Base-by-base conservation (phyloP, 2,329 filamentous ascomycete species). In the Colletotrichum abscissum region DNA sequence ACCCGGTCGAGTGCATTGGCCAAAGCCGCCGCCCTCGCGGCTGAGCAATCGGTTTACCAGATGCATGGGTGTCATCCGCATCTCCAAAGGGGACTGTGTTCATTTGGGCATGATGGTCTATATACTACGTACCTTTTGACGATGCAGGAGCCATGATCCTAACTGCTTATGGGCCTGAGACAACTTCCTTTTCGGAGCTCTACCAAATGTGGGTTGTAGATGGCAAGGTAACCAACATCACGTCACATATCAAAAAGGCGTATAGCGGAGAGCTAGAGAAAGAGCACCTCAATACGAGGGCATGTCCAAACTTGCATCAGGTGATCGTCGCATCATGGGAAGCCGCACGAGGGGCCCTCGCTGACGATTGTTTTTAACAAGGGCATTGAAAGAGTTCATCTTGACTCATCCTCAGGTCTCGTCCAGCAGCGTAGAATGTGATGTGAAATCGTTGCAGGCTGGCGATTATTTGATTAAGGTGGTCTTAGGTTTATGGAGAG, bases 281-380 rank as follows among this genome's bases (percentile, higher is more conserved):
- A 66, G 33, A 58, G 42, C 11, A 12, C 22, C n/a, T 67, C 38
- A 49, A 24, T 24, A 24, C 76, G 26, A 55, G 66, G 67, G 75
- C 78, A 86, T 90, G 89, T 91, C 85, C 85, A 81, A 75, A 85
- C 86, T 90, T 90, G 88, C 86, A 86, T 90, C 87, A 91, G 89
- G 89, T 91, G 89, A 91, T 91, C 89, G 90, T 78, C 89, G 88
- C 86, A 89, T 91, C 89, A 90, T 91, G 89, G 88, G 80, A 70
- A 86, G 88, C 88, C 88, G 83, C 88, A 81, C 88, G 82, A 87
- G 88, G 88, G 89, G 89, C 89, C 88, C 89, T 91, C 89, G 88
- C 90, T 56, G 89, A 90, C 86, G 84, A 91, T 91, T 89, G 89
- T 91, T 91, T 91, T 91, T 87, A 85, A 85, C 88, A 90, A 90